These are phyloP conservation scores for Cyclotella distinguenda DNA, from an alignment of 108 stramenopile species.

Conservation along the genomic window DNA sequence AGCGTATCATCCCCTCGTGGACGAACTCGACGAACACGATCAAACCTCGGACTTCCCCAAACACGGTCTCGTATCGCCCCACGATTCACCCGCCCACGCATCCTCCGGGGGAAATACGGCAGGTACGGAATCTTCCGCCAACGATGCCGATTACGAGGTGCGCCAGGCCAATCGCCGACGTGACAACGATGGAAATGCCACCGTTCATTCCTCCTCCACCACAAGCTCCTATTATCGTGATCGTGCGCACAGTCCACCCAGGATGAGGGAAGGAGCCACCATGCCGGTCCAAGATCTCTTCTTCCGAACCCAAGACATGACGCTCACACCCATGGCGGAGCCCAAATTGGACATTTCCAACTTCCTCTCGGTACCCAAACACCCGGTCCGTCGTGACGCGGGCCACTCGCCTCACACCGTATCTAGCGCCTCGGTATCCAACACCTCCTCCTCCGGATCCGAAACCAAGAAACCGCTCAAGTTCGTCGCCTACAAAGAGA, in stretches of 20 bases:
- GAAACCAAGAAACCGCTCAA: slow-evolving; percentile 37
- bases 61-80: background rate
- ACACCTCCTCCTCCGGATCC: slow-evolving; percentile 31
- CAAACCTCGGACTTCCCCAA: background rate
- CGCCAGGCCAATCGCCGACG: slow-evolving; percentile 35
- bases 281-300: slow-evolving; percentile 32
- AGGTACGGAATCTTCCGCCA: slow-evolving; percentile 3
- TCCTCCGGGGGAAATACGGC: slow-evolving; percentile 1
- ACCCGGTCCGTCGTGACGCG: background rate
- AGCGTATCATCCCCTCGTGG: slow-evolving; percentile 16
- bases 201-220: slow-evolving; percentile 40
- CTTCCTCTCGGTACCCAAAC: slow-evolving; percentile 12
- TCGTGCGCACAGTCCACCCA: slow-evolving; percentile 18
- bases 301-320: slow-evolving; percentile 9
- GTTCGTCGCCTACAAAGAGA: slow-evolving; percentile 28
- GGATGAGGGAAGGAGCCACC: slow-evolving; percentile 36
- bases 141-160: slow-evolving; percentile 33
- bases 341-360: slow-evolving; percentile 14
- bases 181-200: slow-evolving; percentile 31
- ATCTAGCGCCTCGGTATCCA: slow-evolving; percentile 33
- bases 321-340: background rate
- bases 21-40: slow-evolving; percentile 2
- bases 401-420: slow-evolving; percentile 39
- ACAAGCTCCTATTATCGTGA: slow-evolving; percentile 29
- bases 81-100: slow-evolving; percentile 1